Conservation (phyloP, 495 filamentous ascomycete species). For the Umbilicaria muhlenbergii region DNA sequence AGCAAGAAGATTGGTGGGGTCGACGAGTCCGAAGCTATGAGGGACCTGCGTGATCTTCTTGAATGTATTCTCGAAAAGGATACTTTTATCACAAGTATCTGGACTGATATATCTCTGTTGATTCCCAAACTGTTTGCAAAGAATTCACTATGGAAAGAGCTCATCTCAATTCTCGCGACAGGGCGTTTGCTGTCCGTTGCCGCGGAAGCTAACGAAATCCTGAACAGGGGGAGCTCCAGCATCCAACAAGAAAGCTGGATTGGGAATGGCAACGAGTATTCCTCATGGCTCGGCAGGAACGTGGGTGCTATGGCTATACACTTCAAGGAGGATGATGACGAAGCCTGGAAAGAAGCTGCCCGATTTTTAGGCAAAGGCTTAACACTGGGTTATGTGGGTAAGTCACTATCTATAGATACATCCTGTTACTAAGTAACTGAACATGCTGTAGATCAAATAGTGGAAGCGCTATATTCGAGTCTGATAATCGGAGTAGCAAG, state of each 20-base stretch:
- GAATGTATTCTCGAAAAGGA: conserved; percentile 40
- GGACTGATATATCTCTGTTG: conserved; percentile 26
- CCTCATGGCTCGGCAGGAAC: conserved; percentile 62
- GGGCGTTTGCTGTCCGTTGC: conserved; percentile 55
- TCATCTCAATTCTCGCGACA: conserved; percentile 46
- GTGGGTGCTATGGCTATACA: conserved; percentile 36
- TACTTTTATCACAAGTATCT: conserved; percentile 37
- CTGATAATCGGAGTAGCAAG: conserved; percentile 27
- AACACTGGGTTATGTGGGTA: conserved; percentile 62
- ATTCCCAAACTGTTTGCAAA: conserved; percentile 21
- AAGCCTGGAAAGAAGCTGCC: conserved; percentile 36
- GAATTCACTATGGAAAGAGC: conserved; percentile 48
- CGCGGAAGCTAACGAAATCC: conserved; percentile 57
- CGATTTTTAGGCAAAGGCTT: conserved; percentile 49
- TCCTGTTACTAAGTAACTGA: conserved; percentile 9
- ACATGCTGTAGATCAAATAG: conserved; percentile 33
- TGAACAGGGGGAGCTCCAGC: conserved; percentile 18
- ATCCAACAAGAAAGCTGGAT: conserved; percentile 38
- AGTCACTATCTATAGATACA: conserved; percentile 5
- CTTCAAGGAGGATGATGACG: conserved; percentile 21
- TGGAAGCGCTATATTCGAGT: conserved; percentile 30
- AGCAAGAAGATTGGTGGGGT: neutral
- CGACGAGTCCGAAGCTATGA: conserved; percentile 2
- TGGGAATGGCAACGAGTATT: conserved; percentile 46
- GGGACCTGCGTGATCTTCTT: conserved; percentile 28